Conservation (phyloP, 805 yeast species). For the Starmerella vitae region DNA sequence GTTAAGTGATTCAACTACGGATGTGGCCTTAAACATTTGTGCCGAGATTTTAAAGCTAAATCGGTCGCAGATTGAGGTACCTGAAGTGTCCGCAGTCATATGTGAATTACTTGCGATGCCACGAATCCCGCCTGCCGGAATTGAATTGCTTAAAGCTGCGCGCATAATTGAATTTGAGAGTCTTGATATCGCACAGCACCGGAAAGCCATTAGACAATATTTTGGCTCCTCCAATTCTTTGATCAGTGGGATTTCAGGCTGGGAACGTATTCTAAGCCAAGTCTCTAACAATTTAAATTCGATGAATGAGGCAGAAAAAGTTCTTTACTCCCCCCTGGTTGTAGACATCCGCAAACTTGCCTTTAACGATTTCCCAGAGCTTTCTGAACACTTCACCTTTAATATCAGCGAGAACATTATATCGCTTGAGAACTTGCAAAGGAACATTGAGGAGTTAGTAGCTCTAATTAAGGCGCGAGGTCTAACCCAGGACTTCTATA, state of each 20-base stretch:
- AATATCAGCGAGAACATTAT: neutral
- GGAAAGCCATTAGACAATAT: no score
- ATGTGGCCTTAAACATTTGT: neutral
- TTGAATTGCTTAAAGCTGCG: neutral
- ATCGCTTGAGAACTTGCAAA: constrained; percentile 4
- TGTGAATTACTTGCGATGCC: neutral
- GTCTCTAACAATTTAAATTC: neutral
- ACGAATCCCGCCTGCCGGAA: neutral
- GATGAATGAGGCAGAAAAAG: neutral
- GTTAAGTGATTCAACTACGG: no score
- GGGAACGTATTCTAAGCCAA: neutral
- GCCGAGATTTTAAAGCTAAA: neutral
- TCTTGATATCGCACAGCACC: no score
- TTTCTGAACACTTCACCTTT: neutral
- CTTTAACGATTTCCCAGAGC: constrained; percentile 6
- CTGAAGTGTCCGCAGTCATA: neutral
- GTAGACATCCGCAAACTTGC: constrained; percentile 1
- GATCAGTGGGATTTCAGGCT: neutral
- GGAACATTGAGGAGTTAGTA: neutral
- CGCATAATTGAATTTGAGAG: neutral
- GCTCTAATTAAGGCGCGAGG: neutral
- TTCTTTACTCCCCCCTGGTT: neutral
- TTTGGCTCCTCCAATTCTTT: no score
- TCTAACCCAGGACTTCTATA: neutral
- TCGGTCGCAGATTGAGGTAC: neutral